Percentiles rank a stretch among this genome's conserved stretches.
Conservation (phyloP, 1,284 basidiomycete species). For the Cutaneotrichosporon cutaneum region DNA sequence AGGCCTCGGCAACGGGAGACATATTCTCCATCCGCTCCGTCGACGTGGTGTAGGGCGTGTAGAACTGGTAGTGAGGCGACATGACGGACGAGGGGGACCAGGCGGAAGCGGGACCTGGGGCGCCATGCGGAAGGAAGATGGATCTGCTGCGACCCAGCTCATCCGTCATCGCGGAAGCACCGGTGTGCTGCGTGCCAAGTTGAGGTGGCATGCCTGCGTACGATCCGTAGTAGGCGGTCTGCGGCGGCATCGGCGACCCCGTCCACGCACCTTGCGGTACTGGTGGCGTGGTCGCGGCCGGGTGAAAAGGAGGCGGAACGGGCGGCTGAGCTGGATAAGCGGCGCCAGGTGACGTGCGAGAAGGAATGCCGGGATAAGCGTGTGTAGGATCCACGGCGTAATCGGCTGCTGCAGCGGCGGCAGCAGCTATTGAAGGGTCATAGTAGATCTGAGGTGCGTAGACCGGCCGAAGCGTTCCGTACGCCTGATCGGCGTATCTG, state of each 20-base stretch:
- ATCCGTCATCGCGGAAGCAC: conserved; percentile 9
- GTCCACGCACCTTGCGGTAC: conserved; percentile 21
- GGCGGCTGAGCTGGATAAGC: conserved; percentile 13
- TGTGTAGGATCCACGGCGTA: conserved; percentile 11
- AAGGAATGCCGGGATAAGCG: conserved; percentile 7
- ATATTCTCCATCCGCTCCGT: conserved; percentile 19
- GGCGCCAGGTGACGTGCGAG: conserved; percentile 13
- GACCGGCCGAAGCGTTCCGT: conserved; percentile 15
- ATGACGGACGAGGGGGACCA: conserved; percentile 24
- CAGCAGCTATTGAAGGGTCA: conserved; percentile 18
- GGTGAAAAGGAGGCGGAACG: conserved; percentile 16
- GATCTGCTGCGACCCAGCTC: conserved; percentile 19
- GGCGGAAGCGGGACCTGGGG: conserved; percentile 8
- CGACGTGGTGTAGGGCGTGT: conserved; percentile 14
- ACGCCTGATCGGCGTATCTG: conserved; percentile 17
- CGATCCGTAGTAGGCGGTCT: conserved; percentile 17
- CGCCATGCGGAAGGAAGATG: conserved; percentile 16
- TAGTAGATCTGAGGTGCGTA: conserved; percentile 25
- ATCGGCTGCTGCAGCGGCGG: conserved; percentile 8
- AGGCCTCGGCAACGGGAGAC: conserved; percentile 17
- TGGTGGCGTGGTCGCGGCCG: conserved; percentile 14
- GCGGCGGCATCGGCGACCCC: conserved; percentile 5
- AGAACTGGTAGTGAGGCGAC: conserved; percentile 23
- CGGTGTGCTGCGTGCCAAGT: conserved; percentile 13
- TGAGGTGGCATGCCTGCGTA: conserved; percentile 12